Evolutionary conservation across 2,329 filamentous ascomycete genomes (phyloP), one percentile per base, ranked within the genome.

Genomic region (Aspergillus viridinutans): DNA sequence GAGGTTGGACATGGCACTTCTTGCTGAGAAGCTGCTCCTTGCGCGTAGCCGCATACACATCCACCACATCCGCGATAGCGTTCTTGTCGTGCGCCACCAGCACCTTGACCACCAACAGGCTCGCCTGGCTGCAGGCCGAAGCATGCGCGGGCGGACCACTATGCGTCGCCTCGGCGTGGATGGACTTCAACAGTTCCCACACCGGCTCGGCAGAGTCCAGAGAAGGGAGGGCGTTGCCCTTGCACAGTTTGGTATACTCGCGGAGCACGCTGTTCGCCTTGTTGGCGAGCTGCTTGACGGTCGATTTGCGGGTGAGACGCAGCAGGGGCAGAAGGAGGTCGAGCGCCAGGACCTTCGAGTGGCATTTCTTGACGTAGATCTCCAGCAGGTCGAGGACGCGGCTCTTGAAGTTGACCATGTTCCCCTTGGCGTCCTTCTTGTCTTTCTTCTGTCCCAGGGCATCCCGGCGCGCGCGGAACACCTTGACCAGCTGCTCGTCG

Each of bases 321-420:
- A 96, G 79, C 0, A 97, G 80, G 0, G 93, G 92, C 7, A 92
- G 72, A 5, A 97, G 77, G 8, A 94, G 74, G 40, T 85, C 80
- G 47, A 94, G 83, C 0, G 86, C 84, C 1, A 92, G 77, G 1
- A 83, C 75, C 65, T 86, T 89, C 23, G 81, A 81, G 55, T 88
- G 84, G 74, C 94, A 88, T 64, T 89, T 88, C 72, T 90, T 92
- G 61, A 94, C 81, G 73, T 91, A 97, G 61, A 94, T 89, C 58
- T 89, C 85, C 10, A 97, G 81, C 1, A 97, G 83, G 69, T 97
- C 94, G 4, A 97, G 83, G 5, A 97, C 88, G 45, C 92, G 89
- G 73, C 90, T 90, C 79, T 99, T 99, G 82, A 99, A 96, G 75
- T 93, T 92, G 67, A 96, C 79, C 69, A 97, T 90, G 21, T 86